A percentile compares a stretch with the other conserved stretches of the same genome.
Evolutionary conservation across 164 flowering plant species (phyloP).

Genomic region (Liriodendron chinense): DNA sequence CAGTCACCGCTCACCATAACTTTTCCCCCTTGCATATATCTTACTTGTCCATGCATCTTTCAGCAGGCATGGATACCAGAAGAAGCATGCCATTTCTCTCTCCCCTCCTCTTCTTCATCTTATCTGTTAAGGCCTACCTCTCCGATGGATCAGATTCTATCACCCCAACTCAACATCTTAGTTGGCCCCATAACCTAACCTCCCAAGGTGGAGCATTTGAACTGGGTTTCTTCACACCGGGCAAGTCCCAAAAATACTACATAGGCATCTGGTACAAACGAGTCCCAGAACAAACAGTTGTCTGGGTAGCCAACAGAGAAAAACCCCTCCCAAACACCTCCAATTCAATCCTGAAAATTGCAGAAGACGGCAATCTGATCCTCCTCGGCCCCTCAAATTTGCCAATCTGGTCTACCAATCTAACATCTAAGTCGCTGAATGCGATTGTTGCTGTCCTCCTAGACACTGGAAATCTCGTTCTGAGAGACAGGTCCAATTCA

Average conservation of each 20-base stretch:
- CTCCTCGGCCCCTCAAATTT: neutral
- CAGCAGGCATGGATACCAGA: too few species aligned
- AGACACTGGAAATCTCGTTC: conserved; percentile 25
- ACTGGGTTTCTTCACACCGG: conserved; percentile 16
- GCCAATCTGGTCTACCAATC: neutral
- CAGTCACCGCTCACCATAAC: too few species aligned
- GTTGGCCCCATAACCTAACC: neutral
- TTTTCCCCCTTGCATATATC: too few species aligned
- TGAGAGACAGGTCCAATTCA: neutral
- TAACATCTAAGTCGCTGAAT: too few species aligned
- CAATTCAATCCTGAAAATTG: neutral
- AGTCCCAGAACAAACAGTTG: neutral
- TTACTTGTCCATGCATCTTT: too few species aligned
- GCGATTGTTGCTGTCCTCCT: neutral
- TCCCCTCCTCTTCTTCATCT: too few species aligned
- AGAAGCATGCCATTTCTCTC: neutral
- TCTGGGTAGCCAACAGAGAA: conserved; percentile 15
- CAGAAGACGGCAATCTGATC: neutral
- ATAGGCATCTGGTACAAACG: conserved; percentile 10
- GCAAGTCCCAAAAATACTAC: neutral
- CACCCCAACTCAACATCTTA: too few species aligned
- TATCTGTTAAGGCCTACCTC: too few species aligned
- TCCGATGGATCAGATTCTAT: too few species aligned
- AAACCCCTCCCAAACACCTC: neutral
- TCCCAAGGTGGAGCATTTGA: conserved; percentile 1